Conservation (phyloP, 2,329 filamentous ascomycete species). For the Cladobotryum mycophilum region DNA sequence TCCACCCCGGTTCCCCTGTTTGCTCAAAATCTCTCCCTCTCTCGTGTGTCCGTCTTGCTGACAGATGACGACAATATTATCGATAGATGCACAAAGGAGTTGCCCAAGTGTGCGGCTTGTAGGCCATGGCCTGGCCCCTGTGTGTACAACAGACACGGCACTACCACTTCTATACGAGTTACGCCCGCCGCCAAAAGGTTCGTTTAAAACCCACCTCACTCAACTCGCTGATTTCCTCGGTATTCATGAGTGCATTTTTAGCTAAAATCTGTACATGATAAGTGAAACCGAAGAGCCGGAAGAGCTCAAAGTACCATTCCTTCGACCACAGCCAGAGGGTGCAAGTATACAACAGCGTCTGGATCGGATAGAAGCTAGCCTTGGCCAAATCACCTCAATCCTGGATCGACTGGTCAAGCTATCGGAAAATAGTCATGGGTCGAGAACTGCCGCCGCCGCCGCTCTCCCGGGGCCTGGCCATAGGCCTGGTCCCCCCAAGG, state of each 20-base stretch:
- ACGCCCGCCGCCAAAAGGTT: background rate
- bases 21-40: no score
- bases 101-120: background rate
- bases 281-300: background rate
- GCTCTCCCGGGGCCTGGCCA: background rate
- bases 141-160: background rate
- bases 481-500: background rate
- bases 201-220: background rate
- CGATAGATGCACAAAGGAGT: background rate
- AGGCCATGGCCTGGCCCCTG: background rate
- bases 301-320: background rate
- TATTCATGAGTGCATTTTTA: background rate
- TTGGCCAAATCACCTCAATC: background rate
- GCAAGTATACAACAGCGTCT: background rate
- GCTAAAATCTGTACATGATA: background rate
- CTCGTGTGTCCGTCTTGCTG: no score
- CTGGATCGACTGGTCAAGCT: background rate
- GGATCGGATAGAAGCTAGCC: background rate
- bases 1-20: background rate
- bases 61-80: background rate
- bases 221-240: no score
- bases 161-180: background rate
- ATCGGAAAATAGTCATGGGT: background rate
- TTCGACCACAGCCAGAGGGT: background rate
- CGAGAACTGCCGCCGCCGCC: background rate